Conservation (phyloP, 192 early-diverging fungal species). For the Mortierella alpina region DNA sequence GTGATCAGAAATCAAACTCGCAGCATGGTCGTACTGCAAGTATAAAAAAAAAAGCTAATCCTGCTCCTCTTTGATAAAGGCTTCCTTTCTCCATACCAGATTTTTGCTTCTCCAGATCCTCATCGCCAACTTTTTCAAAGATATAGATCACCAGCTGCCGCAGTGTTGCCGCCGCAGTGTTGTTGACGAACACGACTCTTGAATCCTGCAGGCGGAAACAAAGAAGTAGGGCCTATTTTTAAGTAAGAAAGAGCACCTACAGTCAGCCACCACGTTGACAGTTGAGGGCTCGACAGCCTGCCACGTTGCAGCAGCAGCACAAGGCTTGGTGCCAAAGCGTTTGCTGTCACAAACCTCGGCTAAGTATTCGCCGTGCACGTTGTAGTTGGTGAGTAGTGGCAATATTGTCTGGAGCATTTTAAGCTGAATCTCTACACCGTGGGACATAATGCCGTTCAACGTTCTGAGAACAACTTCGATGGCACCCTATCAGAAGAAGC, state of each 20-base stretch:
- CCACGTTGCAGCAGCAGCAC: neutral
- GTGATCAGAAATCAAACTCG: no score
- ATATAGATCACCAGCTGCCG: slow-evolving; percentile 85
- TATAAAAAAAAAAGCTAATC: no score
- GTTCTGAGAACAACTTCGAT: slow-evolving; percentile 74
- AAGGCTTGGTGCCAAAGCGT: no score
- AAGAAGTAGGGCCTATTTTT: slow-evolving; percentile 74
- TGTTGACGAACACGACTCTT: slow-evolving; percentile 81
- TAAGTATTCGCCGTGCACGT: slow-evolving; percentile 83
- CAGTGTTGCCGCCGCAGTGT: slow-evolving; percentile 88
- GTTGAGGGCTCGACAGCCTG: neutral
- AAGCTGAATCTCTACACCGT: slow-evolving; percentile 88
- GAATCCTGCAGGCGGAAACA: slow-evolving; percentile 89
- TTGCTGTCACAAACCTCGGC: slow-evolving; percentile 70
- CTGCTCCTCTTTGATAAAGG: no score
- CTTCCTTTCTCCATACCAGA: slow-evolving; percentile 19
- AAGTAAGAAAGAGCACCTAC: neutral
- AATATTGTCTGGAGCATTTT: slow-evolving; percentile 93
- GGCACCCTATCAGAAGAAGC: slow-evolving; percentile 54
- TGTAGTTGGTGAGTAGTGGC: slow-evolving; percentile 88
- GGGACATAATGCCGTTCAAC: slow-evolving; percentile 74
- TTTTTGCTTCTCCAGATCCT: slow-evolving; percentile 60
- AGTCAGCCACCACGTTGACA: neutral
- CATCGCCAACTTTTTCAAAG: slow-evolving; percentile 84
- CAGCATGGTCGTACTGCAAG: no score